phyloP scores from a whole-genome alignment of 352 stramenopile species.

The Pilasporangium apinafurcum region DNA sequence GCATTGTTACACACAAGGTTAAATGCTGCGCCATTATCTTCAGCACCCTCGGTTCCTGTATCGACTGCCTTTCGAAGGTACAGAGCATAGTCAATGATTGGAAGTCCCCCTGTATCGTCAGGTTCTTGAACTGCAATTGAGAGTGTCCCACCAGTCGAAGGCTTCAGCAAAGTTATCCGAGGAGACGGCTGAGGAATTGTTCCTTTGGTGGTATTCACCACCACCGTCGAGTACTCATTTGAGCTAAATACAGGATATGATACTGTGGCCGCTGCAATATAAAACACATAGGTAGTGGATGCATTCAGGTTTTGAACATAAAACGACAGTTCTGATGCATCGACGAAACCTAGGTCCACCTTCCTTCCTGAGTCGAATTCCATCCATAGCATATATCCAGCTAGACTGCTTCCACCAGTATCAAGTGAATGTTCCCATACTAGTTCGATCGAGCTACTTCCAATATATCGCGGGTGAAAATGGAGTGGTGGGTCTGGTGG shows the following conservation, averaged over 20 bases:
- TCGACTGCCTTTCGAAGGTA: constrained; percentile 16
- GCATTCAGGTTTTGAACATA: constrained; percentile 18
- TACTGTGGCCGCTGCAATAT: constrained; percentile 12
- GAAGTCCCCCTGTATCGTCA: constrained; percentile 23
- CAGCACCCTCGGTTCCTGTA: neutral
- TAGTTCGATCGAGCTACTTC: constrained; percentile 15
- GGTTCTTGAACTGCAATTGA: constrained; percentile 21
- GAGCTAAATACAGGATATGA: constrained; percentile 10
- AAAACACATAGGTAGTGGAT: constrained; percentile 26
- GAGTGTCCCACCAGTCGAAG: constrained; percentile 24
- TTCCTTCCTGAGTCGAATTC: neutral
- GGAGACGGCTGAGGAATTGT: constrained; percentile 9
- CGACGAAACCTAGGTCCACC: neutral
- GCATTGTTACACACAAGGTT: neutral
- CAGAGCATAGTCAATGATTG: constrained; percentile 20
- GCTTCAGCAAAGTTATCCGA: constrained; percentile 9
- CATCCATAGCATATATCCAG: constrained; percentile 13
- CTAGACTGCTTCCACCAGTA: constrained; percentile 23
- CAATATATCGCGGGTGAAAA: constrained; percentile 1
- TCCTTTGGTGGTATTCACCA: constrained; percentile 12
- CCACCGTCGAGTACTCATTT: constrained; percentile 6
- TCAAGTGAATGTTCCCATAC: constrained; percentile 32
- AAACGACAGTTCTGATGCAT: neutral
- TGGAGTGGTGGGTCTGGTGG: constrained; percentile 15
- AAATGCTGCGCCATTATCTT: too few relatives aligned